phyloP scores from a whole-genome alignment of 805 yeast species.

The Candida andamanensis region DNA sequence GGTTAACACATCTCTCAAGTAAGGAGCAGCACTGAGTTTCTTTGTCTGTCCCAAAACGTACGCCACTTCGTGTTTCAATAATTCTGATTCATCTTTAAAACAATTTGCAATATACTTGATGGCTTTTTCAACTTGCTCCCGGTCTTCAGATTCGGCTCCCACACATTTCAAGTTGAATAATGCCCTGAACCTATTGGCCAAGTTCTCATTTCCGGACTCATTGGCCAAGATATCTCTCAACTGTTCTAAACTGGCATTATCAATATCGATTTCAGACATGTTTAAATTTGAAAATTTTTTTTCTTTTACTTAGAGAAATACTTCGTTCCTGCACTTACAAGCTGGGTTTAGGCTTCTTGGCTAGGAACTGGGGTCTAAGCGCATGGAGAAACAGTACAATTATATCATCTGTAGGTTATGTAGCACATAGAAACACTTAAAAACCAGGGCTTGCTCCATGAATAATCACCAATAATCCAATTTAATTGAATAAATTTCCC shows the following conservation, averaged over 20 bases:
- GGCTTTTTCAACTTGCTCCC: slow-evolving; percentile 56
- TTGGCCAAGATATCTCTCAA: slow-evolving; percentile 67
- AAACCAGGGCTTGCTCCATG: no score
- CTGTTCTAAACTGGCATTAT: slow-evolving; percentile 49
- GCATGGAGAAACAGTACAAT: no score
- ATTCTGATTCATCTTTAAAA: slow-evolving; percentile 76
- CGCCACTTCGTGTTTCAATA: slow-evolving; percentile 95
- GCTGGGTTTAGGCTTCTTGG: no score
- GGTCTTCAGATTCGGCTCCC: slow-evolving; percentile 64
- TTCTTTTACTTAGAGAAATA: no score
- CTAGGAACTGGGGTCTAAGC: no score
- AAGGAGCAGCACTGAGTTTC: slow-evolving; percentile 71
- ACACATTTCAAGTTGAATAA: slow-evolving; percentile 82
- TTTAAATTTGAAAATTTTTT: no score
- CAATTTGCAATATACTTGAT: slow-evolving; percentile 81
- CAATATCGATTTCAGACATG: slow-evolving; percentile 37
- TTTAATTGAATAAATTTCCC: no score
- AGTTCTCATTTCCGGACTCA: slow-evolving; percentile 60
- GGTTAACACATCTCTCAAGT: slow-evolving; percentile 64
- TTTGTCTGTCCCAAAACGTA: slow-evolving; percentile 95
- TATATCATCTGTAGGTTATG: no score
- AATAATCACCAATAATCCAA: no score
- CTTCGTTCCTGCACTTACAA: no score
- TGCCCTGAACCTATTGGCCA: slow-evolving; percentile 91
- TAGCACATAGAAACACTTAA: no score